Conservation (phyloP, 108 stramenopile species). For the Nitzschia sp. region DNA sequence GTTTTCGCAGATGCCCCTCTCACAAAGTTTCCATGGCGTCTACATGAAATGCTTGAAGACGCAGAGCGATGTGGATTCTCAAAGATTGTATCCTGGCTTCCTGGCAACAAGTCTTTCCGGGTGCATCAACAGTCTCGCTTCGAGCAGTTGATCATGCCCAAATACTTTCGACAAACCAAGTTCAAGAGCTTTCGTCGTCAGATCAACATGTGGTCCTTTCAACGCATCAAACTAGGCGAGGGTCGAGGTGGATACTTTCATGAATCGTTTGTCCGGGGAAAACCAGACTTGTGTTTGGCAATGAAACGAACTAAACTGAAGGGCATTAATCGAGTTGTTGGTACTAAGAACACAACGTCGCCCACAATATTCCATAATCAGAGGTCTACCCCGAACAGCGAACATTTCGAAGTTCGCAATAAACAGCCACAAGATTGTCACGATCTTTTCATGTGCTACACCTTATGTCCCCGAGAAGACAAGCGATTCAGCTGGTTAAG, state of each 20-base stretch:
- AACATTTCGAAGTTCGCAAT: no score
- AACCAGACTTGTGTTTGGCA: slow-evolving; percentile 1
- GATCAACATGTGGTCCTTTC: slow-evolving; percentile 76
- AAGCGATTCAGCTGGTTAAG: not conserved
- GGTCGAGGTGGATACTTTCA: slow-evolving; percentile 67
- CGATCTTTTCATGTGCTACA: no score
- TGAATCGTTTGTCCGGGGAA: slow-evolving; percentile 41
- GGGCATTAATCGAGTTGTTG: not conserved
- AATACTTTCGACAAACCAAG: slow-evolving; percentile 80
- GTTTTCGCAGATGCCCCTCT: not conserved
- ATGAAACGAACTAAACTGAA: slow-evolving; percentile 27
- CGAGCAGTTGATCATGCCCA: slow-evolving; percentile 52
- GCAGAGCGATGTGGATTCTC: slow-evolving; percentile 38
- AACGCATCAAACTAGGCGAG: slow-evolving; percentile 43
- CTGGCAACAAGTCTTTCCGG: slow-evolving; percentile 37
- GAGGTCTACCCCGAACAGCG: no score
- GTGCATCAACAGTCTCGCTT: slow-evolving; percentile 42
- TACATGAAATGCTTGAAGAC: slow-evolving; percentile 38
- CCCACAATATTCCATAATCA: no score
- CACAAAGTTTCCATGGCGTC: slow-evolving; percentile 29
- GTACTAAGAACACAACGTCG: no score
- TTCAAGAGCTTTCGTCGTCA: slow-evolving; percentile 79
- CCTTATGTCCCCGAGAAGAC: no score
- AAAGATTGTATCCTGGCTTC: slow-evolving; percentile 67
- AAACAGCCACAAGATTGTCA: no score